phyloP scores from a whole-genome alignment of 2,329 filamentous ascomycete species.

The Xylaria sp. region DNA sequence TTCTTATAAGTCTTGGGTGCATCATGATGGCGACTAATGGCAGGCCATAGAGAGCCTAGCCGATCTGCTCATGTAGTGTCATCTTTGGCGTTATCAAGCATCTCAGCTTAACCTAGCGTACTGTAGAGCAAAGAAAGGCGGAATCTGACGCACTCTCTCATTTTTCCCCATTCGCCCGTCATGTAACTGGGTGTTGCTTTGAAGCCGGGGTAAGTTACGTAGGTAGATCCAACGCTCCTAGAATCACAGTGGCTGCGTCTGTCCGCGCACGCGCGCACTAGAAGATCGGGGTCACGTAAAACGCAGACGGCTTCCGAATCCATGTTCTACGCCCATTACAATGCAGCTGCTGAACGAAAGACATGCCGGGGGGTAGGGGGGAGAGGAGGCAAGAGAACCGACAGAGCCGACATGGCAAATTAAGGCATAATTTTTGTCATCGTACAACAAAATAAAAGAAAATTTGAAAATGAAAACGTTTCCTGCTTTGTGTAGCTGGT shows the following conservation, averaged over 20 bases:
- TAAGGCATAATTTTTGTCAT: background rate
- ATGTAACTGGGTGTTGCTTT: slow-evolving; percentile 12
- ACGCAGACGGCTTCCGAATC: slow-evolving; percentile 22
- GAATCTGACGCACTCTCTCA: slow-evolving; percentile 27
- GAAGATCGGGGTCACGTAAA: slow-evolving; percentile 21
- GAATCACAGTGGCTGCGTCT: background rate
- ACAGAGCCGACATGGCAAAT: slow-evolving; percentile 6
- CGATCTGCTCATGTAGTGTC: slow-evolving; percentile 19
- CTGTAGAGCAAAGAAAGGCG: background rate
- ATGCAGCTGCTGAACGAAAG: slow-evolving; percentile 13
- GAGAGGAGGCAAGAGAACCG: background rate
- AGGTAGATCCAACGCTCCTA: slow-evolving; percentile 1
- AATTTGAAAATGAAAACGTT: background rate
- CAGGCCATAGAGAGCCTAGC: slow-evolving; percentile 11
- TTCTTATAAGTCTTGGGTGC: slow-evolving; percentile 15
- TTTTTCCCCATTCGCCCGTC: slow-evolving; percentile 27
- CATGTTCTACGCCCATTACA: slow-evolving; percentile 14
- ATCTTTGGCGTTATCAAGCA: slow-evolving; percentile 27
- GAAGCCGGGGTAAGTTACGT: slow-evolving; percentile 14
- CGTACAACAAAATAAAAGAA: too few relatives aligned
- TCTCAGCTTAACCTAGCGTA: slow-evolving; percentile 11
- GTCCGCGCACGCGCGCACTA: background rate
- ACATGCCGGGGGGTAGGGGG: background rate
- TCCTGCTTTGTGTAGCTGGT: background rate
- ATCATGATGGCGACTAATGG: slow-evolving; percentile 20